Percentiles rank a stretch among this genome's conserved stretches.
These are phyloP conservation scores for Ceratobasidium sp. DNA, from an alignment of 1,284 basidiomycete species.

Conservation along the genomic window DNA sequence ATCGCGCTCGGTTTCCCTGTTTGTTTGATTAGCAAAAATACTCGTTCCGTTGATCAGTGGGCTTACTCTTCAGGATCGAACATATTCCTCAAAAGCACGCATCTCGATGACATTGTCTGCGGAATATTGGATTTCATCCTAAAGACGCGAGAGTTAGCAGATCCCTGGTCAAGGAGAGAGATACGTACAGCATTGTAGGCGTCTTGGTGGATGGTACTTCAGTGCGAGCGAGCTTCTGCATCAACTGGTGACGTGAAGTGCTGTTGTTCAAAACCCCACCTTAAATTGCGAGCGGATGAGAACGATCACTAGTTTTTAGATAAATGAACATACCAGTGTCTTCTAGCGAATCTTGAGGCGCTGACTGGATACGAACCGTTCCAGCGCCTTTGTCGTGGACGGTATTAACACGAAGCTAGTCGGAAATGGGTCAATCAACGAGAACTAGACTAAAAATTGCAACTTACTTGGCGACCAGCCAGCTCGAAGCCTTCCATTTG, in stretches of 20 bases:
- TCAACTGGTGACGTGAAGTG: slow-evolving; percentile 95
- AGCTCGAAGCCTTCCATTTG: slow-evolving; percentile 99
- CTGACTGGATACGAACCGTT: slow-evolving; percentile 51
- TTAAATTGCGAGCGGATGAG: slow-evolving; percentile 60
- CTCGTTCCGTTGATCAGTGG: not conserved
- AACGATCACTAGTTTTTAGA: slow-evolving; percentile 27
- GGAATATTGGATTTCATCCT: slow-evolving; percentile 79
- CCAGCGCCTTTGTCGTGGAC: slow-evolving; percentile 89
- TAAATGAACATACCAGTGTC: slow-evolving; percentile 68
- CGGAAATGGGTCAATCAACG: slow-evolving; percentile 45
- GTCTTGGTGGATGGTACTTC: slow-evolving; percentile 72
- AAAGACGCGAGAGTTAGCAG: slow-evolving; percentile 47
- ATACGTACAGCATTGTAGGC: slow-evolving; percentile 69
- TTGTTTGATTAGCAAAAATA: no score
- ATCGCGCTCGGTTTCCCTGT: slow-evolving; percentile 91
- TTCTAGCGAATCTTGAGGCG: slow-evolving; percentile 79
- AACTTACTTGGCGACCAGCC: slow-evolving; percentile 87
- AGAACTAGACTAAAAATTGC: slow-evolving; percentile 12
- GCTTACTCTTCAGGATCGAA: slow-evolving; percentile 94
- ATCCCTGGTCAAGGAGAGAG: slow-evolving; percentile 28
- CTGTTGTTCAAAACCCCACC: slow-evolving; percentile 83
- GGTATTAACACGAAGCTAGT: slow-evolving; percentile 87
- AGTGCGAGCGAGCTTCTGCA: slow-evolving; percentile 98
- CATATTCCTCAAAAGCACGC: slow-evolving; percentile 93
- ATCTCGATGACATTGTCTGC: slow-evolving; percentile 84